These are phyloP conservation scores for Pseudonitzschia delicatissima DNA, from an alignment of 108 stramenopile genomes.

Conservation along the genomic window DNA sequence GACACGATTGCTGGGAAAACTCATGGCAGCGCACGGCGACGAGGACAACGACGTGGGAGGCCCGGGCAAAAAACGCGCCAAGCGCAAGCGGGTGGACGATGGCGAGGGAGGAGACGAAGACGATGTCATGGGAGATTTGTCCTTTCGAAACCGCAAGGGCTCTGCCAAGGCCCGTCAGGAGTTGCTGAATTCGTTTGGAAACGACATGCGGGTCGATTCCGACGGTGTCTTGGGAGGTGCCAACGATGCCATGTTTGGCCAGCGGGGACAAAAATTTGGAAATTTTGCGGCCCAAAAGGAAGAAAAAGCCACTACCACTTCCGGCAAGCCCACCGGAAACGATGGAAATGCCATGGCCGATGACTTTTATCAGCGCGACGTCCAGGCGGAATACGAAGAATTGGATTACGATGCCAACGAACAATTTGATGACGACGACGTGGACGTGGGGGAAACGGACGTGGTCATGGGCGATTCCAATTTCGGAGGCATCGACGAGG, in stretches of 20 bases:
- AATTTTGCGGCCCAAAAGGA: constrained; percentile 20
- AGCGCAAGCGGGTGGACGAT: background rate
- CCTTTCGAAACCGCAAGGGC: constrained; percentile 57
- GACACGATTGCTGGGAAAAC: constrained; percentile 57
- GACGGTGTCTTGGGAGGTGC: constrained; percentile 85
- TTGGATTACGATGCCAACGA: constrained; percentile 89
- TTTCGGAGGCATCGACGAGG: constrained; percentile 43
- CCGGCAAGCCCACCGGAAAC: constrained; percentile 40
- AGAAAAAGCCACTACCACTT: constrained; percentile 9
- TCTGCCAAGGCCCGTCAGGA: constrained; percentile 57
- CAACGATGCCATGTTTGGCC: constrained; percentile 78
- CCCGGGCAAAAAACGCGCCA: constrained; percentile 5
- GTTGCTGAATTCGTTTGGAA: constrained; percentile 57
- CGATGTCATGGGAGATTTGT: constrained; percentile 81
- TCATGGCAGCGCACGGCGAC: constrained; percentile 11
- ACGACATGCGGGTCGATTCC: constrained; percentile 65
- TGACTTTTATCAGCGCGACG: constrained; percentile 85
- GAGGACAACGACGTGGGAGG: background rate
- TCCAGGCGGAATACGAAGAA: constrained; percentile 83
- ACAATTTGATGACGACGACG: constrained; percentile 89
- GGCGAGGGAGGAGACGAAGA: constrained; percentile 50
- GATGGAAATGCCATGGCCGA: constrained; percentile 85
- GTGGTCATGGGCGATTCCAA: constrained; percentile 55
- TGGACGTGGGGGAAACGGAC: constrained; percentile 78
- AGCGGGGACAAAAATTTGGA: constrained; percentile 63